phyloP scores from a whole-genome alignment of 306 rosid genomes.

The Astragalus membranaceus region DNA sequence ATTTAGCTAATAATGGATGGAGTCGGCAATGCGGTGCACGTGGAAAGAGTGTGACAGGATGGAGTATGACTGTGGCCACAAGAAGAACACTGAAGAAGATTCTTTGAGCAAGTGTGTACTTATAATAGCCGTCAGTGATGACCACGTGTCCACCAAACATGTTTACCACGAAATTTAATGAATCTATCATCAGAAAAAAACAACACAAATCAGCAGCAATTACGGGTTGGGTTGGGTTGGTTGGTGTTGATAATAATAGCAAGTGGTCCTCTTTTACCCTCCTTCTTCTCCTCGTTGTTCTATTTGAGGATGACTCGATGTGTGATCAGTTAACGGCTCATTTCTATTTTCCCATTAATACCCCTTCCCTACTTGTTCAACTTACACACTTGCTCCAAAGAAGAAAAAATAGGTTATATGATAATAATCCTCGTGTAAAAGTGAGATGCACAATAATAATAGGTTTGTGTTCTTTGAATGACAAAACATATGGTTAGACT shows the following conservation, averaged over 20 bases:
- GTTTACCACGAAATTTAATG: conserved; percentile 23
- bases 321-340: background rate
- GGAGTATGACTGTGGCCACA: conserved; percentile 14
- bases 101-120: background rate
- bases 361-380: background rate
- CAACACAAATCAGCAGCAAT: background rate
- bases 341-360: background rate
- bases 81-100: conserved; percentile 5
- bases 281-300: background rate
- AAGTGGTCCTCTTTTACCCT: conserved; percentile 21
- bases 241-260: background rate
- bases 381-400: background rate
- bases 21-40: conserved; percentile 6
- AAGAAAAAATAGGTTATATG: too few relatives aligned
- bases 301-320: background rate
- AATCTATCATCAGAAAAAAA: conserved; percentile 36
- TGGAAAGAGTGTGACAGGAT: conserved; percentile 2
- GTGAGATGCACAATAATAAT: too few relatives aligned
- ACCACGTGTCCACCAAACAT: conserved; percentile 35
- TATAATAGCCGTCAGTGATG: conserved; percentile 14
- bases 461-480: too few relatives aligned
- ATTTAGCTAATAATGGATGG: background rate
- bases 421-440: too few relatives aligned
- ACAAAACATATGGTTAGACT: too few relatives aligned
- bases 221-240: background rate